phyloP scores from a whole-genome alignment of 139 green algal species.

The Picochlorum costavermella region DNA sequence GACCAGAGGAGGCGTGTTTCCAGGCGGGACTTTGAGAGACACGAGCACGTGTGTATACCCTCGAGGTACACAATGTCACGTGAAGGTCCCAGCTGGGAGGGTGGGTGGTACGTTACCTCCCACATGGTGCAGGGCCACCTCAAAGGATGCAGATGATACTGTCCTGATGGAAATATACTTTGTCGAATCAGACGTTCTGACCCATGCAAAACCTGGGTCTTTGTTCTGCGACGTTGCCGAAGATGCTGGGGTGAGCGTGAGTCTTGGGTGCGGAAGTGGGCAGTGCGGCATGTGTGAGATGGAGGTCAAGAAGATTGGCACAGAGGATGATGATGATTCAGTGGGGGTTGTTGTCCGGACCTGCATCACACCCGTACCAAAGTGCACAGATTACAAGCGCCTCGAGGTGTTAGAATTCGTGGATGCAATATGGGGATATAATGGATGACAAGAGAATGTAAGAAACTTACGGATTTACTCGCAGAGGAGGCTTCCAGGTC shows the following conservation, averaged over 20 bases:
- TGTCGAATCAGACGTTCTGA: neutral
- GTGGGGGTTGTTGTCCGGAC: conserved; percentile 8
- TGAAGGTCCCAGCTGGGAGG: too few relatives aligned
- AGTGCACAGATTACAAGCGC: conserved; percentile 6
- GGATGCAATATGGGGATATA: conserved; percentile 16
- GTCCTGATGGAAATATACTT: conserved; percentile 2
- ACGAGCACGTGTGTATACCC: too few relatives aligned
- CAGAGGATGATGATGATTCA: neutral
- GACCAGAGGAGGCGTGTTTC: too few relatives aligned
- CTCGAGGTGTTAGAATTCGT: conserved; percentile 7
- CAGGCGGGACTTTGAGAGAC: too few relatives aligned
- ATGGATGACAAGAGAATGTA: conserved; percentile 4
- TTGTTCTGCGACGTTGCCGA: conserved; percentile 12
- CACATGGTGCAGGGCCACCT: neutral
- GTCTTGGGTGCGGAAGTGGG: conserved; percentile 16
- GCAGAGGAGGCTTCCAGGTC: too few relatives aligned
- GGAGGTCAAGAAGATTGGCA: conserved; percentile 20
- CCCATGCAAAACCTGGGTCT: neutral
- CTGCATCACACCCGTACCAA: conserved; percentile 9
- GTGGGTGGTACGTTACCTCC: too few relatives aligned
- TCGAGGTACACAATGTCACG: too few relatives aligned
- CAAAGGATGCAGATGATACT: neutral
- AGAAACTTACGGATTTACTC: too few relatives aligned
- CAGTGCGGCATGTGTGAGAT: conserved; percentile 27
- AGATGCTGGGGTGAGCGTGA: conserved; percentile 13